Conservation (phyloP, 176 grass and related monocot genomes). For the Poa annua region DNA sequence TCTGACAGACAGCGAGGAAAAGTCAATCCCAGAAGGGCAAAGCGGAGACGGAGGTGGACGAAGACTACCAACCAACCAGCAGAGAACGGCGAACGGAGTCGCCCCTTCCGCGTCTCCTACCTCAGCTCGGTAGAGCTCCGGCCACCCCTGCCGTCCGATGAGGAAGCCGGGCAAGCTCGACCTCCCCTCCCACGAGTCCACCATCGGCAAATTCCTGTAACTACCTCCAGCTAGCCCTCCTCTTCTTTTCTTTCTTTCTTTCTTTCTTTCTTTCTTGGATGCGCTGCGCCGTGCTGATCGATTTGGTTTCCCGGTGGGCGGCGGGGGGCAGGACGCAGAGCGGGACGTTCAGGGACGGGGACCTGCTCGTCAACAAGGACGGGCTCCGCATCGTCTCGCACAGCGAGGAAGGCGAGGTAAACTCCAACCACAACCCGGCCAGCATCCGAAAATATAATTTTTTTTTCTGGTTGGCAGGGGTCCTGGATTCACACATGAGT, state of each 20-base stretch:
- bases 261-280: neutral
- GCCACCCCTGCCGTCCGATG: constrained; percentile 26
- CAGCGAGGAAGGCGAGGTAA: constrained; percentile 81
- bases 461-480: no score
- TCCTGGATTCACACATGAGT: neutral
- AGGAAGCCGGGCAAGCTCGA: constrained; percentile 52
- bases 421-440: neutral
- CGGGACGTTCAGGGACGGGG: constrained; percentile 96
- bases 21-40: neutral
- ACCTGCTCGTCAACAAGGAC: constrained; percentile 96
- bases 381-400: constrained; percentile 90
- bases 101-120: neutral
- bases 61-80: neutral
- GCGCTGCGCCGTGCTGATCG: constrained; percentile 8
- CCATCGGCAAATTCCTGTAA: constrained; percentile 89
- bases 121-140: neutral
- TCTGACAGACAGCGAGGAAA: neutral
- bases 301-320: neutral
- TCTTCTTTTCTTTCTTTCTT: neutral
- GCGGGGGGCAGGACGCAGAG: constrained; percentile 71
- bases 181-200: constrained; percentile 66
- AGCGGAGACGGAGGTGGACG: constrained; percentile 6
- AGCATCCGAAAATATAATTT: no score
- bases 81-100: neutral
- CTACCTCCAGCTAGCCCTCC: neutral